Conservation (phyloP, 2,329 filamentous ascomycete species). For the Calonectria pseudoreteaudii region DNA sequence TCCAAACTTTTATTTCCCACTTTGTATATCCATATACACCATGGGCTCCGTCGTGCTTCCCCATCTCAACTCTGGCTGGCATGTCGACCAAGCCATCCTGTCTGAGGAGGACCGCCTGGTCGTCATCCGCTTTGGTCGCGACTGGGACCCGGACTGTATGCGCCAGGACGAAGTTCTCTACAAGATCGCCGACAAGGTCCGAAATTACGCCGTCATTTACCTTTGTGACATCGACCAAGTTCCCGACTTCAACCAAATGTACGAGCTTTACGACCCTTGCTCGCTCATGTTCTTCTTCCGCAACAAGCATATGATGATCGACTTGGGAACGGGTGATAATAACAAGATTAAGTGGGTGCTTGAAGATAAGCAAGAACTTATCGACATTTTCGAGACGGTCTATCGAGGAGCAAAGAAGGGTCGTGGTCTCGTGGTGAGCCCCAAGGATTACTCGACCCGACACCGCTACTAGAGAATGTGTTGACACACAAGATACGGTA, state of each 20-base stretch:
- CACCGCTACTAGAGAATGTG: conserved; percentile 37
- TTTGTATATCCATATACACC: neutral
- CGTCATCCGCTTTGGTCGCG: conserved; percentile 92
- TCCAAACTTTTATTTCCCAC: neutral
- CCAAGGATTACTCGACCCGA: conserved; percentile 71
- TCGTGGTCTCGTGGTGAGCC: conserved; percentile 93
- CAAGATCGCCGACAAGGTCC: conserved; percentile 91
- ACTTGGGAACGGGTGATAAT: conserved; percentile 98
- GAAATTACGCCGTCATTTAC: conserved; percentile 94
- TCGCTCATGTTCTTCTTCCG: conserved; percentile 98
- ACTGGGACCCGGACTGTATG: conserved; percentile 81
- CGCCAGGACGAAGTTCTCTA: conserved; percentile 92
- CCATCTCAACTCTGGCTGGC: conserved; percentile 92
- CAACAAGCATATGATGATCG: conserved; percentile 99
- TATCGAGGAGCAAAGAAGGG: conserved; percentile 99
- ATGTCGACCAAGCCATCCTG: conserved; percentile 95
- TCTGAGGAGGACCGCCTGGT: conserved; percentile 92
- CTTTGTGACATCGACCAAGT: conserved; percentile 93
- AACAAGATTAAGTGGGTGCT: conserved; percentile 96
- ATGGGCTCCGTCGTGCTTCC: conserved; percentile 92
- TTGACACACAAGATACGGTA: neutral
- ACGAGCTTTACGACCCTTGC: conserved; percentile 89
- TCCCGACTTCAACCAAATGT: conserved; percentile 96
- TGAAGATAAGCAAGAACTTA: conserved; percentile 97
- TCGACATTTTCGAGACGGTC: conserved; percentile 98